Base-by-base conservation (phyloP, 768 basidiomycete species). In the Phlebiopsis gigantea region DNA sequence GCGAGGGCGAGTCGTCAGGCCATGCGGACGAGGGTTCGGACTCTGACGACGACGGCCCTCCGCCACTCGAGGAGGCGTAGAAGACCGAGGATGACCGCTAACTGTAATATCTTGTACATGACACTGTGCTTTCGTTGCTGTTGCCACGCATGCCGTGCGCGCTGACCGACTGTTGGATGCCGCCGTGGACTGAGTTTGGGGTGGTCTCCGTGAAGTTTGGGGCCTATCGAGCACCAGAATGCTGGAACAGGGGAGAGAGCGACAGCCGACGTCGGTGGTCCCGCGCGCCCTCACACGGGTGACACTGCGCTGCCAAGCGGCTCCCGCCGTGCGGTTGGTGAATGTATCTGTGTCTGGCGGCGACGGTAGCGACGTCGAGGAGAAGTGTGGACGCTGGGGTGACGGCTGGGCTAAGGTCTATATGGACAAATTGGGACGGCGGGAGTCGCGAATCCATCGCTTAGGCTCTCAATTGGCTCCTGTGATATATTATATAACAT, bases 51-150 rank as follows among this genome's bases (percentile, higher is more conserved):
- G 87, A 85, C 42, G 88, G 83, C 50, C 89, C 88, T 55, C 90
- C 90, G 51, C 87, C 90, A 63, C 85, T 93, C 46, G 90, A 92
- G 73, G 82, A 84, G n/a, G 76, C 75, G 47, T 48, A 48, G 28
- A 48, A 15, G 6, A 48, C 34, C 12, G 19, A 46, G 14, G 19
- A 17, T 10, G 34, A 30, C 10, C 22, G 31, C 10, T 25, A 56
- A 55, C 39, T 7, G 19, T 25, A 9, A 50, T n/a, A 44, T 39
- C 39, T 41, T 50, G 46, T 31, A 42, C 45, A 34, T 15, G 54
- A 34, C 56, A 44, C 48, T 57, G 51, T 49, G 17, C 17, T 39
- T 39, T 9, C 34, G 12, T 39, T 39, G 34, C 34, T 39, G n/a
- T n/a, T n/a, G 34, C 12, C 4, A 39, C 12, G 17, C 34, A 39